Base-by-base conservation (phyloP, 768 basidiomycete genomes). In the Lepiota venenata region DNA sequence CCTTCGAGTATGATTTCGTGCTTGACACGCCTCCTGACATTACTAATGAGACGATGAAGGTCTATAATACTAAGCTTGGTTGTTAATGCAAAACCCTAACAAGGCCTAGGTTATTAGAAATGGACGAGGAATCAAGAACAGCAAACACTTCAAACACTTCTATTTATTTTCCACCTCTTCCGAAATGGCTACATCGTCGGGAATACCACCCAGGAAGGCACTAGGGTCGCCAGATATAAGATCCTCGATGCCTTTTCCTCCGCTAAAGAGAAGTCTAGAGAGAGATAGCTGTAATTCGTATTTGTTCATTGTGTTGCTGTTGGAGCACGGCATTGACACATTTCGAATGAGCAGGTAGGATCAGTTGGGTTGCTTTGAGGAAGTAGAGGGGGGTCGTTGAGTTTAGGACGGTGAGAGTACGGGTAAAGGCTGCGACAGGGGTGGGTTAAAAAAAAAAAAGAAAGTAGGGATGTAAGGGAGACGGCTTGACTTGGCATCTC, bases 291-390 rank as follows among this genome's bases (percentile, higher is more conserved):
- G 58, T 50, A 75, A 69, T 29, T 76, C 69, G 75, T 11, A 74
- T 59, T 2, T 74, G 71, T 61, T 89, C 86, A 36, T 87, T 82
- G 37, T 72, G 79, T 59, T 85, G 85, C 14, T 78, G 65, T 58
- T 83, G 74, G 2, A 82, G 63, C 2, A 94, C 74, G 0, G 88
- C 83, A 20, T 81, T 75, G 20, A 96, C 74, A n/a, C 96, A 96
- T 63, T 88, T 88, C 38, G 77, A 74, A 2, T 93, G 81, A 9
- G 91, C 92, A 40, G 98, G 83, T 4, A 96, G 70, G 25, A 85
- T 88, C 11, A 98, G 81, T 66, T 98, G 95, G 14, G 93, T 78
- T 22, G 85, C 81, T 0, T 93, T 94, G 46, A 95, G 79, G n/a
- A 98, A 78, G 15, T 87, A 81, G 40, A 98, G 80, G 25, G 98